A percentile compares a stretch with the other conserved stretches of the same genome.
Evolutionary conservation across 2,329 filamentous ascomycete species (phyloP).

Genomic region (Taxawa tesnikishii): DNA sequence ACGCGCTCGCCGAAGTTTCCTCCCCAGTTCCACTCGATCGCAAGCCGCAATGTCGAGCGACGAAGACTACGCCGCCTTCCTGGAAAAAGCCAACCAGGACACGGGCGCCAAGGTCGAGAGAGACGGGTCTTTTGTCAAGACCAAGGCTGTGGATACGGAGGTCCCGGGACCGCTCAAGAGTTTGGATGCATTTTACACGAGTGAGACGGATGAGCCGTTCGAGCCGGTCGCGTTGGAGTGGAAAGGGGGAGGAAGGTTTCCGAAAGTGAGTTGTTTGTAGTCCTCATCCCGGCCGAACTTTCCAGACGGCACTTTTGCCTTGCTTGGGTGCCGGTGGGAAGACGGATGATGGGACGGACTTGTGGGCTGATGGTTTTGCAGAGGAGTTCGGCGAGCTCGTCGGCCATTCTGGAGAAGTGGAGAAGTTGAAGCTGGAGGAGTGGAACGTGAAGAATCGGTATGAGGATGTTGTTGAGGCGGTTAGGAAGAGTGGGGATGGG

Average conservation of each 20-base stretch:
- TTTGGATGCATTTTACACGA: slow-evolving; percentile 56
- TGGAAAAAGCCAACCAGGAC: slow-evolving; percentile 77
- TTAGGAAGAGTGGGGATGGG: slow-evolving; percentile 51
- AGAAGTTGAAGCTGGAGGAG: slow-evolving; percentile 53
- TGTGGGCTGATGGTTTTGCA: slow-evolving; percentile 19
- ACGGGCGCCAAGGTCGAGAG: slow-evolving; percentile 20
- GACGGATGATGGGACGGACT: neutral
- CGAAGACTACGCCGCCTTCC: slow-evolving; percentile 71
- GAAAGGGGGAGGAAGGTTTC: slow-evolving; percentile 22
- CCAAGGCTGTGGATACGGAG: slow-evolving; percentile 30
- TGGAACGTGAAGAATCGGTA: slow-evolving; percentile 69
- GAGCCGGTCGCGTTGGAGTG: slow-evolving; percentile 58
- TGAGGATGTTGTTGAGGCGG: slow-evolving; percentile 53
- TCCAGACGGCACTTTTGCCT: no score
- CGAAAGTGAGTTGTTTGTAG: slow-evolving; percentile 41
- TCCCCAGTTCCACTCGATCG: no score
- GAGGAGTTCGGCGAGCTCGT: slow-evolving; percentile 61
- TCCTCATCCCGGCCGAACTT: no score
- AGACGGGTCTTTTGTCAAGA: slow-evolving; percentile 18
- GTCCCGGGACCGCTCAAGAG: slow-evolving; percentile 49
- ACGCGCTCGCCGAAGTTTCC: no score
- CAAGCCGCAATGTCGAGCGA: slow-evolving; percentile 59
- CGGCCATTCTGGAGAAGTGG: slow-evolving; percentile 44
- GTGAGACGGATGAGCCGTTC: slow-evolving; percentile 79
- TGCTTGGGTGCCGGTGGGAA: neutral